A percentile compares a stretch with the other conserved stretches of the same genome.
These are phyloP conservation scores for Talaromyces nanjingensis DNA, from an alignment of 495 filamentous ascomycete species.

Conservation along the genomic window DNA sequence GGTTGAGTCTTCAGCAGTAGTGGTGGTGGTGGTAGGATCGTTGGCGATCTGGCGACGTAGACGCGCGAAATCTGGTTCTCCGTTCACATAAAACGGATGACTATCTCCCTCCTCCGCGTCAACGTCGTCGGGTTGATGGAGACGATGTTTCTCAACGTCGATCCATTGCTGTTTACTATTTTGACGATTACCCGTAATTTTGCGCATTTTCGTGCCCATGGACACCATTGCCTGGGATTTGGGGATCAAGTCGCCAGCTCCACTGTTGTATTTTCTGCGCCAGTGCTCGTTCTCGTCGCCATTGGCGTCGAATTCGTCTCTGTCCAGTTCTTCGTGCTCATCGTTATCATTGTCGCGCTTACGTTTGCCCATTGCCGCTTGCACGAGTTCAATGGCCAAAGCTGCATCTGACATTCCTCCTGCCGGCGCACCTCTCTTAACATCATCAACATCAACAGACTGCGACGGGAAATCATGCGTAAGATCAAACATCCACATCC, in stretches of 20 bases:
- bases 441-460: background rate
- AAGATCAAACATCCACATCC: conserved; percentile 91
- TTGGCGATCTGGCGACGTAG: conserved; percentile 20
- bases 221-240: conserved; percentile 48
- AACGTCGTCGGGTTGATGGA: conserved; percentile 34
- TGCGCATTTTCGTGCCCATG: conserved; percentile 52
- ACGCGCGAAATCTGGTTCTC: conserved; percentile 26
- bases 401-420: background rate
- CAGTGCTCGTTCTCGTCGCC: conserved; percentile 30
- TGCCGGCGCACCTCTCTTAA: background rate
- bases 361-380: background rate
- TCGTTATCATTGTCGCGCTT: background rate
- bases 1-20: background rate
- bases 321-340: background rate
- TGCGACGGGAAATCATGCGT: conserved; percentile 55
- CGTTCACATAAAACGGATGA: conserved; percentile 21
- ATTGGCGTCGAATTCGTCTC: conserved; percentile 30
- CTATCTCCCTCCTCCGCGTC: conserved; percentile 13
- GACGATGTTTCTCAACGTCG: conserved; percentile 36
- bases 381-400: background rate
- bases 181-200: conserved; percentile 24
- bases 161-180: conserved; percentile 35
- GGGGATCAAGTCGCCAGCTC: conserved; percentile 56
- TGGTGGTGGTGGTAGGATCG: background rate
- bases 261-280: conserved; percentile 37